phyloP scores from a whole-genome alignment of 805 yeast genomes.

The Candida xiaguanensis region DNA sequence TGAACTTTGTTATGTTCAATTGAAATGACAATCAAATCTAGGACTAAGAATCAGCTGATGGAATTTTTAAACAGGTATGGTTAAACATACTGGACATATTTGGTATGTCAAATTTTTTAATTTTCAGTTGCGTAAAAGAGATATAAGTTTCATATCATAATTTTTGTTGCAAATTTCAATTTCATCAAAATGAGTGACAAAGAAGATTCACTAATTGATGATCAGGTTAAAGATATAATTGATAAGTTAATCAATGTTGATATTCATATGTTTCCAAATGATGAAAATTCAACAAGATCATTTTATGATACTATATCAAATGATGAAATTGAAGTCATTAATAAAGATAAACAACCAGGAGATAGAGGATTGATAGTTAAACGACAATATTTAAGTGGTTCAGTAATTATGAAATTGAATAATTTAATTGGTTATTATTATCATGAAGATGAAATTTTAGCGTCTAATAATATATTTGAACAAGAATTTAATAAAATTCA shows the following conservation, averaged over 20 bases:
- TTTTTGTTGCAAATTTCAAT: too few relatives aligned
- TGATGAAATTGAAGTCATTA: constrained; percentile 3
- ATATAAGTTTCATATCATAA: too few relatives aligned
- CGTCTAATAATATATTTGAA: constrained; percentile 1
- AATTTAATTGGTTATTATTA: not conserved
- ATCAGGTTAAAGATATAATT: not conserved
- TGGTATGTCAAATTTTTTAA: too few relatives aligned
- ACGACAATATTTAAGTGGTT: not conserved
- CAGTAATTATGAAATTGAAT: constrained; percentile 2
- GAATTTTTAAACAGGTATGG: too few relatives aligned
- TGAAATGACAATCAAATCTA: too few relatives aligned
- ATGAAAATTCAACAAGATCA: constrained; percentile 5
- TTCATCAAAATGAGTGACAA: too few relatives aligned
- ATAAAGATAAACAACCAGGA: constrained; percentile 6
- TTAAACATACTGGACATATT: too few relatives aligned
- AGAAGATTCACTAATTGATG: too few relatives aligned
- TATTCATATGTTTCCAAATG: constrained; percentile 7
- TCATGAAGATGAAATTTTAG: not conserved
- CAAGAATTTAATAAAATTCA: too few relatives aligned
- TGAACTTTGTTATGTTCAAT: too few relatives aligned
- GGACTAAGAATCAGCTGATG: too few relatives aligned
- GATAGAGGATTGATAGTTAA: constrained; percentile 1
- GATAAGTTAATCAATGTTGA: not conserved
- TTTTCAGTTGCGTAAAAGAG: too few relatives aligned
- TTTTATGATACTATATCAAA: constrained; percentile 9